A percentile compares a stretch with the other conserved stretches of the same genome.
phyloP scores from a whole-genome alignment of 768 basidiomycete genomes.

The Calocybe gangraenosa region DNA sequence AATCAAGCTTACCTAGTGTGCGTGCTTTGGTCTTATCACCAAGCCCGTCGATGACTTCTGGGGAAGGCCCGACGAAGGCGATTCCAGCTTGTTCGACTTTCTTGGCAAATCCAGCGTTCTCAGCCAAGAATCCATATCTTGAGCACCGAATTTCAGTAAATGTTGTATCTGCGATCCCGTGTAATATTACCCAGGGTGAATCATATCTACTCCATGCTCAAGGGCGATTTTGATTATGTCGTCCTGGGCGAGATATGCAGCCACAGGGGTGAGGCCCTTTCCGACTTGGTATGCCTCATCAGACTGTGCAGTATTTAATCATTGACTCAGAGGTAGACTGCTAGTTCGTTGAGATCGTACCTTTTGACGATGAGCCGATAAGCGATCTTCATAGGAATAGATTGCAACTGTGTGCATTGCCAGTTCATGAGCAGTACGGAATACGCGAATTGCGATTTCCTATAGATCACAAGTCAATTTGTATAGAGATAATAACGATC shows the following conservation, averaged over 20 bases:
- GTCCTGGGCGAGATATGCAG: conserved; percentile 94
- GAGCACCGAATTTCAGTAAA: not conserved
- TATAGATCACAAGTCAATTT: conserved; percentile 25
- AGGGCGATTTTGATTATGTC: conserved; percentile 96
- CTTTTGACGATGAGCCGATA: conserved; percentile 98
- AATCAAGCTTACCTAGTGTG: conserved; percentile 56
- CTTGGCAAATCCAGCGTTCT: conserved; percentile 94
- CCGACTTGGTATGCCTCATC: conserved; percentile 99
- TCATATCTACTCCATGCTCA: conserved; percentile 99
- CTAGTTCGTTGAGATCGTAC: conserved; percentile 31
- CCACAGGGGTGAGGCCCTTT: conserved; percentile 93
- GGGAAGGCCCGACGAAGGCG: conserved; percentile 93
- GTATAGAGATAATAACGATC: conserved; percentile 7
- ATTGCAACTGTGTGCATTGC: conserved; percentile 99
- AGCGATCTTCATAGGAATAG: conserved; percentile 94
- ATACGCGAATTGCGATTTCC: conserved; percentile 99
- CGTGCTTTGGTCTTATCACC: conserved; percentile 99
- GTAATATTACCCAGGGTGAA: conserved; percentile 85
- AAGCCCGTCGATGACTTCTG: conserved; percentile 94
- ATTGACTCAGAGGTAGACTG: conserved; percentile 5
- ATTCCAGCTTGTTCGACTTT: conserved; percentile 98
- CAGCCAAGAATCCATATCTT: conserved; percentile 96
- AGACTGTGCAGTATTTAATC: conserved; percentile 47
- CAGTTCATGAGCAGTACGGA: conserved; percentile 96
- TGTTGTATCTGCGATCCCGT: not conserved